Conservation (phyloP, 148 eudicot genomes). For the Arctostaphylos glauca region DNA sequence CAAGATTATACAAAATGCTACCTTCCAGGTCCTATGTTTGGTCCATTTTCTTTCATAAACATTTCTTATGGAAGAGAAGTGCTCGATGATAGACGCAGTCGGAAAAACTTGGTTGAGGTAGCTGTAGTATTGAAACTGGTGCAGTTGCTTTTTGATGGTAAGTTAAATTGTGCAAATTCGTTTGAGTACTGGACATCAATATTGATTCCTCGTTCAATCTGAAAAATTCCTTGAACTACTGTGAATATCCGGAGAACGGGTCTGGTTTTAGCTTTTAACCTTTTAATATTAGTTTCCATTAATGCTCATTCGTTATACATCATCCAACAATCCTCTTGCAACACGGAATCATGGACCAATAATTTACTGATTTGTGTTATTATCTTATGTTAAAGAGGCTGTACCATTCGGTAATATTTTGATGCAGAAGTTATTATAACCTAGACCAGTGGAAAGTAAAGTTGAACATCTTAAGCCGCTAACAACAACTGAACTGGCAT, state of each 20-base stretch:
- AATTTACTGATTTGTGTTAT: background rate
- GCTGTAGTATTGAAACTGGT: conserved; percentile 46
- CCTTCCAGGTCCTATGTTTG: conserved; percentile 60
- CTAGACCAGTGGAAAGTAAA: background rate
- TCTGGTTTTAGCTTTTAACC: background rate
- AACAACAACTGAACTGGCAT: background rate
- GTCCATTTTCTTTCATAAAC: conserved; percentile 74
- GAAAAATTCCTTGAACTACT: background rate
- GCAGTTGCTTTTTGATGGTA: conserved; percentile 55
- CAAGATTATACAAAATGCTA: conserved; percentile 38
- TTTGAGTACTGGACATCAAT: background rate
- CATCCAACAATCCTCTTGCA: background rate
- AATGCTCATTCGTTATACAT: background rate
- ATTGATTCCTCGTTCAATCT: background rate
- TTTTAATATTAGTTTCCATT: background rate
- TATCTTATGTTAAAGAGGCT: background rate
- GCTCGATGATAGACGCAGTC: conserved; percentile 50
- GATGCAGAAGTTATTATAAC: background rate
- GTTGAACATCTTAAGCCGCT: background rate
- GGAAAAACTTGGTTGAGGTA: conserved; percentile 65
- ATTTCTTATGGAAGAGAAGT: conserved; percentile 59
- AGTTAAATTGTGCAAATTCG: background rate
- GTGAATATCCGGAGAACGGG: background rate
- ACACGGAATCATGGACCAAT: background rate
- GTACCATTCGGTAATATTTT: background rate